Percentiles rank a stretch among this genome's conserved stretches.
Conservation (phyloP, 1,139 yeast species). For the Taiozyma sp. region DNA sequence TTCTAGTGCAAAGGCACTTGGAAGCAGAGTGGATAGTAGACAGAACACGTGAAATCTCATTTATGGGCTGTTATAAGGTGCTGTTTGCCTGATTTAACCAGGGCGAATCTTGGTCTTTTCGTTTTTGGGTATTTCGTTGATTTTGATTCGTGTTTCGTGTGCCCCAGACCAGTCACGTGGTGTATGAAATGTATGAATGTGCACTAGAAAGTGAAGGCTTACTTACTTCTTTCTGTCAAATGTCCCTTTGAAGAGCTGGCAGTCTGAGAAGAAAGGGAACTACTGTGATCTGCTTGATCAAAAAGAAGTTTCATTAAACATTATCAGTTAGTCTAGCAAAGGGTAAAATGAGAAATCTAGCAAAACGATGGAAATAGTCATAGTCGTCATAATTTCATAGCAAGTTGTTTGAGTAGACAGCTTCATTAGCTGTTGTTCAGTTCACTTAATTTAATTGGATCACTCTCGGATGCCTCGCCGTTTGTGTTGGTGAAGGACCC, state of each 20-base stretch:
- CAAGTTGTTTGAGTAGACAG: not conserved
- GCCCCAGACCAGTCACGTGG: not conserved
- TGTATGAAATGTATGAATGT: too few relatives aligned
- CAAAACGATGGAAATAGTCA: not conserved
- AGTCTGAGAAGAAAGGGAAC: too few relatives aligned
- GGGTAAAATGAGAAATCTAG: not conserved
- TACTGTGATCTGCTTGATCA: not conserved
- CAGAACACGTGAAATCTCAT: not conserved
- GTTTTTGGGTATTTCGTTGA: not conserved
- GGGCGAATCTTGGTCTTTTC: not conserved
- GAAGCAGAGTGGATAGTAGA: not conserved
- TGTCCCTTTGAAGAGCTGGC: too few relatives aligned
- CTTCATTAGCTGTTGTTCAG: not conserved
- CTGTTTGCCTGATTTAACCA: not conserved
- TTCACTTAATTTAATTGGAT: not conserved
- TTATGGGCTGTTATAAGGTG: not conserved
- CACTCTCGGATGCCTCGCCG: not conserved
- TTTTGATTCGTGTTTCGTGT: not conserved
- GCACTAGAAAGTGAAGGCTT: too few relatives aligned
- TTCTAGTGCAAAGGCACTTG: not conserved
- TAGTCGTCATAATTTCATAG: not conserved
- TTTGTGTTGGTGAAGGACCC: too few relatives aligned
- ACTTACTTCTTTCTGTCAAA: too few relatives aligned
- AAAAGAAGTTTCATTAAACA: not conserved
- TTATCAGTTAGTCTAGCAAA: not conserved